Conservation (phyloP, 495 filamentous ascomycete genomes). For the Hyaloscypha hepaticicola region DNA sequence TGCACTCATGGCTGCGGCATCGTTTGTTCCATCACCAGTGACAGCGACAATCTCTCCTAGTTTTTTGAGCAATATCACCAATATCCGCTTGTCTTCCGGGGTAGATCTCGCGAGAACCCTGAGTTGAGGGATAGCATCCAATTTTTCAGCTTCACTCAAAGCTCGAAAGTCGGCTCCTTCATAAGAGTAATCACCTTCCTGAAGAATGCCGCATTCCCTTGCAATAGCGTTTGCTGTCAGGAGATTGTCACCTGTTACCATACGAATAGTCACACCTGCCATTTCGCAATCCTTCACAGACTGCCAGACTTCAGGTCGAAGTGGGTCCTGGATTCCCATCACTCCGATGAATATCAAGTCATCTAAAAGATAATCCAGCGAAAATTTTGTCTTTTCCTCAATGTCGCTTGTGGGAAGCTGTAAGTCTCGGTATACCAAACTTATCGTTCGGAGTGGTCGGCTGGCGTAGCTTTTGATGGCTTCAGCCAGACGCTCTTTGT, state of each 20-base stretch:
- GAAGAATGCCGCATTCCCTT: conserved; percentile 78
- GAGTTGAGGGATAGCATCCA: conserved; percentile 67
- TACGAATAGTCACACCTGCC: conserved; percentile 83
- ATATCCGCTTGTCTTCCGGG: conserved; percentile 41
- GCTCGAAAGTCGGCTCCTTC: conserved; percentile 79
- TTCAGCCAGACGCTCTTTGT: conserved; percentile 45
- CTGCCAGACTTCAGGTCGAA: conserved; percentile 69
- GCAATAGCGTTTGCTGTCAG: conserved; percentile 86
- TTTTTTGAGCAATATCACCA: conserved; percentile 74
- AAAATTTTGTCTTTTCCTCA: conserved; percentile 56
- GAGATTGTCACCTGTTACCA: conserved; percentile 94
- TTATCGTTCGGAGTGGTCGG: conserved; percentile 73
- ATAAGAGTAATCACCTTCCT: conserved; percentile 52
- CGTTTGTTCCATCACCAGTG: conserved; percentile 90
- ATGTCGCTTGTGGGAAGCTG: conserved; percentile 53
- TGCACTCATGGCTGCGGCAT: conserved; percentile 81
- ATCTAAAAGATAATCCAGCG: conserved; percentile 69
- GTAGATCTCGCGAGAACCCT: conserved; percentile 79
- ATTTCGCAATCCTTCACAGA: conserved; percentile 69
- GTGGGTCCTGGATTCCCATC: conserved; percentile 75
- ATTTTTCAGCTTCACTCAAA: conserved; percentile 63
- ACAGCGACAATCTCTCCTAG: conserved; percentile 89
- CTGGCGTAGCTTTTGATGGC: conserved; percentile 65
- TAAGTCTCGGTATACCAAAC: conserved; percentile 72
- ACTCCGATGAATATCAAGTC: conserved; percentile 67